A percentile compares a stretch with the other conserved stretches of the same genome.
Evolutionary conservation across 768 basidiomycete genomes (phyloP).

Genomic region (Panaeolus cyanescens): DNA sequence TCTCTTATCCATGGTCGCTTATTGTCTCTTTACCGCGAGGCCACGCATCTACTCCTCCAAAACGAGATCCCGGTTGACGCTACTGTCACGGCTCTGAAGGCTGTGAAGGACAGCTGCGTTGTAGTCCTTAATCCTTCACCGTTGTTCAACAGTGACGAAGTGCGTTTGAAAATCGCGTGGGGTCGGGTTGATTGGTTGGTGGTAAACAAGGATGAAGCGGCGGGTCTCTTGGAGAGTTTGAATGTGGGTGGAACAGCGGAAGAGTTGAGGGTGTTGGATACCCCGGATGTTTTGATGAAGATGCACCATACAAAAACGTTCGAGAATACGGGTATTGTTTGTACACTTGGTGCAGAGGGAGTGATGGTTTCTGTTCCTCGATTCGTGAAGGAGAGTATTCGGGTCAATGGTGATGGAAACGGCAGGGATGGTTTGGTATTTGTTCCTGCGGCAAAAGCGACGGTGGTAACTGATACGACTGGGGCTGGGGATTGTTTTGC

Average conservation of each 20-base stretch:
- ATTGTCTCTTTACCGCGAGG: conserved; percentile 27
- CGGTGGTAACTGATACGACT: conserved; percentile 50
- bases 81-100: conserved; percentile 37
- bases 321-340: conserved; percentile 49
- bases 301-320: conserved; percentile 25
- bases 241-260: conserved; percentile 6
- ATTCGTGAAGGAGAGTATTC: conserved; percentile 6
- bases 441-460: conserved; percentile 47
- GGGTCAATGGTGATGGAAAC: neutral
- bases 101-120: conserved; percentile 27
- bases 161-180: conserved; percentile 48
- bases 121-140: conserved; percentile 60
- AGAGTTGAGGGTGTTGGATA: neutral
- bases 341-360: conserved; percentile 56
- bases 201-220: conserved; percentile 55
- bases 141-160: conserved; percentile 26
- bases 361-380: conserved; percentile 44
- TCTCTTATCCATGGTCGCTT: conserved; percentile 9
- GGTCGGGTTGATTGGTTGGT: conserved; percentile 52
- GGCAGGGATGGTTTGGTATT: conserved; percentile 23
- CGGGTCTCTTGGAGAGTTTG: conserved; percentile 32
- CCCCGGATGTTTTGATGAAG: neutral
- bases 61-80: conserved; percentile 55
- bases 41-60: conserved; percentile 58
- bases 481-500: conserved; percentile 70